Conservation (phyloP, 495 filamentous ascomycete species). For the Platismatia glauca region DNA sequence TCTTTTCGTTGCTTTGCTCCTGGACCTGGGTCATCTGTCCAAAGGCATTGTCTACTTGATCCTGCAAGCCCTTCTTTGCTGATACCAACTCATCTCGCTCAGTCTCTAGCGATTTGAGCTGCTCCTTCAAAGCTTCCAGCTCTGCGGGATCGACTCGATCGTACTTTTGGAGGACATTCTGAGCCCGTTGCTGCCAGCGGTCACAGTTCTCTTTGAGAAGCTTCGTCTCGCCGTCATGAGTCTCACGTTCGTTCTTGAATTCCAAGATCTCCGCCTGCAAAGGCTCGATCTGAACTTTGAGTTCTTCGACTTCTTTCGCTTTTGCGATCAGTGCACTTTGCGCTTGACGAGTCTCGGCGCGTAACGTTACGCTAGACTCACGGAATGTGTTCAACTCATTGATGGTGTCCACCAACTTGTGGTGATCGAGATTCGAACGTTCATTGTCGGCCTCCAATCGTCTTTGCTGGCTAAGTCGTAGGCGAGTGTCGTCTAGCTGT, state of each 20-base stretch:
- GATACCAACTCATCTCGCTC: constrained; percentile 62
- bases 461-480: constrained; percentile 83
- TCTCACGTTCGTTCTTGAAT: constrained; percentile 67
- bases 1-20: constrained; percentile 42
- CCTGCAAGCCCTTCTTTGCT: constrained; percentile 50
- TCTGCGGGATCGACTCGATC: constrained; percentile 90
- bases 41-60: constrained; percentile 39
- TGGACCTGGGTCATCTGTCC: constrained; percentile 44
- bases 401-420: constrained; percentile 83
- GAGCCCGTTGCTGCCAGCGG: constrained; percentile 82
- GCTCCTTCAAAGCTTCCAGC: constrained; percentile 72
- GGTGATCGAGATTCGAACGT: constrained; percentile 62
- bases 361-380: constrained; percentile 81
- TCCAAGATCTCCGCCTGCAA: constrained; percentile 68
- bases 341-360: constrained; percentile 72
- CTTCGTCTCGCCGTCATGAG: constrained; percentile 75
- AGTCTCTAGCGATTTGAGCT: constrained; percentile 51
- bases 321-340: constrained; percentile 67
- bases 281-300: constrained; percentile 69
- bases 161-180: constrained; percentile 91
- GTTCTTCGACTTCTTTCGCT: constrained; percentile 59
- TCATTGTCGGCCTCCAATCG: constrained; percentile 64
- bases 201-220: constrained; percentile 81
- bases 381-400: constrained; percentile 91
- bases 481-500: constrained; percentile 74